Percentiles rank a stretch among this genome's conserved stretches.
These are phyloP conservation scores for Eutrema heterophyllum DNA, from an alignment of 345 rosid species.

Conservation along the genomic window DNA sequence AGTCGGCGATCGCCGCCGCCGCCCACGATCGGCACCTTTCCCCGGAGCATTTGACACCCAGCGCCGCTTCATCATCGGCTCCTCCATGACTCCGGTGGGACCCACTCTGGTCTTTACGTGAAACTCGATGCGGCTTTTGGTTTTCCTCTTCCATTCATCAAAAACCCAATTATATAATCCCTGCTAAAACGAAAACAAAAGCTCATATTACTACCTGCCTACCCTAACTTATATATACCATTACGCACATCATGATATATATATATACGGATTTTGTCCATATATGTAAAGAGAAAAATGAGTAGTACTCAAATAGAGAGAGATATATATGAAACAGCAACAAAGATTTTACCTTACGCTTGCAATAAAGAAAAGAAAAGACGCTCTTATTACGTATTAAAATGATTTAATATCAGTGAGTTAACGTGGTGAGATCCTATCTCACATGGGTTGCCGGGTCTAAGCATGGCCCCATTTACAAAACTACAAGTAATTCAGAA, in stretches of 20 bases:
- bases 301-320: background rate
- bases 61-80: conserved; percentile 5
- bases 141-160: conserved; percentile 36
- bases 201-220: too few species aligned
- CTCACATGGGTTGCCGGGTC: conserved; percentile 31
- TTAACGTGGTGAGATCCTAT: background rate
- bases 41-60: conserved; percentile 45
- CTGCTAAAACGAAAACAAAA: background rate
- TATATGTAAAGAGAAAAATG: background rate
- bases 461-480: conserved; percentile 16
- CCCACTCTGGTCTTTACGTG: conserved; percentile 29
- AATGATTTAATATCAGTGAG: background rate
- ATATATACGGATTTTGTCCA: conserved; percentile 13
- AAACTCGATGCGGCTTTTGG: conserved; percentile 36
- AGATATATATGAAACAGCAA: conserved; percentile 17
- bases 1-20: conserved; percentile 68
- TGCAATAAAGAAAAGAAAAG: too few species aligned
- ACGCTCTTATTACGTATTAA: background rate
- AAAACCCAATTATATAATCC: background rate
- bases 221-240: background rate
- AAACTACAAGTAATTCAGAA: background rate
- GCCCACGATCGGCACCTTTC: conserved; percentile 65
- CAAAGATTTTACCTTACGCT: conserved; percentile 14
- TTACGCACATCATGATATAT: background rate
- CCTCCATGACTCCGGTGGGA: conserved; percentile 1